phyloP scores from a whole-genome alignment of 495 filamentous ascomycete species.

The Penicillium goetzii region DNA sequence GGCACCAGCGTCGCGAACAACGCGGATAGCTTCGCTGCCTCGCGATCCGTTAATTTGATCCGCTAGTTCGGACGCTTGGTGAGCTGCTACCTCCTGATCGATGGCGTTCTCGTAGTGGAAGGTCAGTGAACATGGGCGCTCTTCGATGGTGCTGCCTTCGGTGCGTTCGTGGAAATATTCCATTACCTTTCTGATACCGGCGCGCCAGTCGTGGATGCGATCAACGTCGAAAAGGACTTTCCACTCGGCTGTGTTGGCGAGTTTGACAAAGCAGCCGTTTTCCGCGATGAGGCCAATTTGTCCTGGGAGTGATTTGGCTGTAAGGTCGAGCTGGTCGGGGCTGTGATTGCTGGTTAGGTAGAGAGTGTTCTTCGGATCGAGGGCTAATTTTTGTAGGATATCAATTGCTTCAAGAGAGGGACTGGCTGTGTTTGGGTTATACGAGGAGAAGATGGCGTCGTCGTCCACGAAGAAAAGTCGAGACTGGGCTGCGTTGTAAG shows the following conservation, averaged over 20 bases:
- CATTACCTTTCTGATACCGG: conserved; percentile 70
- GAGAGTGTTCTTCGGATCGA: conserved; percentile 72
- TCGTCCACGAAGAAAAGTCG: conserved; percentile 84
- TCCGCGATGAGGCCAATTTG: conserved; percentile 84
- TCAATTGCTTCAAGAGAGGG: conserved; percentile 68
- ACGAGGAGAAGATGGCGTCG: conserved; percentile 74
- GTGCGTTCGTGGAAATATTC: conserved; percentile 84
- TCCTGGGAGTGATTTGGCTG: conserved; percentile 62
- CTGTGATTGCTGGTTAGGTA: conserved; percentile 84
- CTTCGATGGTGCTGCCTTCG: conserved; percentile 77
- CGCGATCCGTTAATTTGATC: conserved; percentile 88
- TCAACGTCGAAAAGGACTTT: conserved; percentile 65
- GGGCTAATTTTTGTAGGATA: conserved; percentile 66
- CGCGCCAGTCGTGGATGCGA: conserved; percentile 71
- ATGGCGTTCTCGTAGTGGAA: conserved; percentile 78
- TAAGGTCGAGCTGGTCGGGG: conserved; percentile 73
- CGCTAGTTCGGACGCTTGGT: conserved; percentile 78
- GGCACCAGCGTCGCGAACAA: conserved; percentile 69
- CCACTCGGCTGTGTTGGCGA: conserved; percentile 62
- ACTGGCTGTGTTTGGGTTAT: conserved; percentile 66
- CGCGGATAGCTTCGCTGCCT: conserved; percentile 73
- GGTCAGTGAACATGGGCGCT: conserved; percentile 73
- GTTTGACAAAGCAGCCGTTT: conserved; percentile 79
- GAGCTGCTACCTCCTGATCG: conserved; percentile 66
- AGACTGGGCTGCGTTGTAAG: conserved; percentile 61